Conservation (phyloP, 2,329 filamentous ascomycete genomes). For the Nannizzia gypsea region DNA sequence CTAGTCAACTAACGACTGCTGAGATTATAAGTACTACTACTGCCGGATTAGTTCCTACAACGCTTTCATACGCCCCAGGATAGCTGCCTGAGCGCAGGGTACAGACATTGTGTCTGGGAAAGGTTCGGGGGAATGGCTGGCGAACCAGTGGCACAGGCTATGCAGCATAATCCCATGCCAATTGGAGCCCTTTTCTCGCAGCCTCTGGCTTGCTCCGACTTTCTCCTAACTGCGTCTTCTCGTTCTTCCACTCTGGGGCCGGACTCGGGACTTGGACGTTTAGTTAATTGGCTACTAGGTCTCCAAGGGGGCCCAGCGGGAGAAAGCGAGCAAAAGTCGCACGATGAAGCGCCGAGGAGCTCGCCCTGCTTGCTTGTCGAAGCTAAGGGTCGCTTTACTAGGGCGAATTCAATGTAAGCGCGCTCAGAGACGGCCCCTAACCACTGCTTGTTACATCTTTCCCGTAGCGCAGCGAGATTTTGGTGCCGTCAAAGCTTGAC, state of each 20-base stretch:
- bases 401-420: neutral
- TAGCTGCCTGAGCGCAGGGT: neutral
- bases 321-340: neutral
- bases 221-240: neutral
- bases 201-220: neutral
- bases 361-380: neutral
- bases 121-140: neutral
- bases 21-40: too few species aligned
- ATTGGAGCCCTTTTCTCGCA: neutral
- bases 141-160: neutral
- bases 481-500: neutral
- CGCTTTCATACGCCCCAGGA: neutral
- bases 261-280: neutral
- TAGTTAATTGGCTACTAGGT: neutral
- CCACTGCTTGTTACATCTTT: neutral
- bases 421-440: neutral
- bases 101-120: neutral
- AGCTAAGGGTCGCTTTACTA: neutral
- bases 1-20: too few species aligned
- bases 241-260: neutral
- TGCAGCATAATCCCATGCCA: constrained; percentile 1
- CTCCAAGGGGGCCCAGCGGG: neutral
- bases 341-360: neutral
- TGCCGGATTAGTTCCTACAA: neutral
- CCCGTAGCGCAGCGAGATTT: neutral